A percentile compares a stretch with the other conserved stretches of the same genome.
Evolutionary conservation across 2,329 filamentous ascomycete genomes (phyloP).

Genomic region (Apiospora rasikravindrae): DNA sequence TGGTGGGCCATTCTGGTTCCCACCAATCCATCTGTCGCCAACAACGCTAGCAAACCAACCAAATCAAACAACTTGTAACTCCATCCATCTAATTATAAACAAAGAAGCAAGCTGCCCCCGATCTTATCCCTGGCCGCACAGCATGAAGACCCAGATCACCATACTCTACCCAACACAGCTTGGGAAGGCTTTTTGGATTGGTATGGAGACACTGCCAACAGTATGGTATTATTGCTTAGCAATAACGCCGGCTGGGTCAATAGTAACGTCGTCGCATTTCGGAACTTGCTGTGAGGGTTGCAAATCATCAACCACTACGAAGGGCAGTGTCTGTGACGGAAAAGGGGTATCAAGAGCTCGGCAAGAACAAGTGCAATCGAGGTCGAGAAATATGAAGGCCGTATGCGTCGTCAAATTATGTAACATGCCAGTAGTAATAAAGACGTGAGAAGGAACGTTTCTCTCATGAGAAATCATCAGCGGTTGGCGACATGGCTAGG

Average conservation of each 20-base stretch:
- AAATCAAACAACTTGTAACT: not conserved
- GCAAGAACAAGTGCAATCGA: conserved; percentile 16
- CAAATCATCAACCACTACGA: not conserved
- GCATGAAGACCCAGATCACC: not conserved
- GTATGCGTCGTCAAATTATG: conserved; percentile 19
- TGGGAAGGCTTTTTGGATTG: not conserved
- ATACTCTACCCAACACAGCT: not conserved
- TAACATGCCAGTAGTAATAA: conserved; percentile 10
- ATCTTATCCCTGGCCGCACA: not conserved
- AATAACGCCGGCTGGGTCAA: not conserved
- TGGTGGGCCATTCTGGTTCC: not conserved
- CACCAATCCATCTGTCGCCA: not conserved
- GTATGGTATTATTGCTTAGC: too few species aligned
- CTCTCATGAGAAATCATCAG: conserved; percentile 54
- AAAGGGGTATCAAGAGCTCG: conserved; percentile 19
- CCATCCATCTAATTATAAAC: conserved; percentile 13
- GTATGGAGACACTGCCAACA: not conserved
- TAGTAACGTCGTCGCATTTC: not conserved
- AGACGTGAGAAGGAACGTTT: not conserved
- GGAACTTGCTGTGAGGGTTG: not conserved
- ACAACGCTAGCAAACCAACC: not conserved
- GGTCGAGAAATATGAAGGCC: conserved; percentile 17
- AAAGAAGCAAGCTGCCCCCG: not conserved
- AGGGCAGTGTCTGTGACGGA: not conserved
- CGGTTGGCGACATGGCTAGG: conserved; percentile 41